Conservation (phyloP, 1,284 basidiomycete species). For the Rhodotorula sp. region DNA sequence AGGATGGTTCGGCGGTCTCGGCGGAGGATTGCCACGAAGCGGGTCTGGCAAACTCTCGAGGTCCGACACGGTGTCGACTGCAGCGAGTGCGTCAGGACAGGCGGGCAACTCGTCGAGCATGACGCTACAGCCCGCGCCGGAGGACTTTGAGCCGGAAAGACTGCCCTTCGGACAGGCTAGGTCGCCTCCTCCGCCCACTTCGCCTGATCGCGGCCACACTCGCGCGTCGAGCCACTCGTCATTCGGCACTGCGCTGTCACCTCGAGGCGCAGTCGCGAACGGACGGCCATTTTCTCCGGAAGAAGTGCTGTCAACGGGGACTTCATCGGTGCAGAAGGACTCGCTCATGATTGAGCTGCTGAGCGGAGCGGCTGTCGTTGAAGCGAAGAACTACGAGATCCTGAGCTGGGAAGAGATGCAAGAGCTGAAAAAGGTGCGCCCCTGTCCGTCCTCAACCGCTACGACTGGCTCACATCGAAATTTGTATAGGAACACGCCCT, state of each 20-base stretch:
- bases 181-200: slow-evolving; percentile 1
- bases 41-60: not conserved
- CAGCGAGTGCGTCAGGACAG: not conserved
- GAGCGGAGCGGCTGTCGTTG: slow-evolving; percentile 34
- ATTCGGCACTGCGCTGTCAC: not conserved
- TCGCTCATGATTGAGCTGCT: slow-evolving; percentile 37
- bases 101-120: not conserved
- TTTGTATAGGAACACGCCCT: slow-evolving; percentile 25
- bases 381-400: slow-evolving; percentile 34
- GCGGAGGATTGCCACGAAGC: not conserved
- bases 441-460: no score
- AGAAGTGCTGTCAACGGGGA: not conserved
- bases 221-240: slow-evolving; percentile 9
- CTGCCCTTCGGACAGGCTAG: slow-evolving; percentile 22
- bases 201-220: not conserved
- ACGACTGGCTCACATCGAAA: not conserved
- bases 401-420: slow-evolving; percentile 38
- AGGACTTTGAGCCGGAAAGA: slow-evolving; percentile 8
- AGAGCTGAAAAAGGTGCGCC: slow-evolving; percentile 35
- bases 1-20: slow-evolving; percentile 24
- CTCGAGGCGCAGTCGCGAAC: not conserved
- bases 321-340: slow-evolving; percentile 14
- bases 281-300: slow-evolving; percentile 22
- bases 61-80: no score
- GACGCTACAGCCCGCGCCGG: not conserved